A percentile compares a stretch with the other conserved stretches of the same genome.
These are phyloP conservation scores for Amoeboaphelidium protococcarum DNA, from an alignment of 371 early-diverging fungal species.

Conservation along the genomic window DNA sequence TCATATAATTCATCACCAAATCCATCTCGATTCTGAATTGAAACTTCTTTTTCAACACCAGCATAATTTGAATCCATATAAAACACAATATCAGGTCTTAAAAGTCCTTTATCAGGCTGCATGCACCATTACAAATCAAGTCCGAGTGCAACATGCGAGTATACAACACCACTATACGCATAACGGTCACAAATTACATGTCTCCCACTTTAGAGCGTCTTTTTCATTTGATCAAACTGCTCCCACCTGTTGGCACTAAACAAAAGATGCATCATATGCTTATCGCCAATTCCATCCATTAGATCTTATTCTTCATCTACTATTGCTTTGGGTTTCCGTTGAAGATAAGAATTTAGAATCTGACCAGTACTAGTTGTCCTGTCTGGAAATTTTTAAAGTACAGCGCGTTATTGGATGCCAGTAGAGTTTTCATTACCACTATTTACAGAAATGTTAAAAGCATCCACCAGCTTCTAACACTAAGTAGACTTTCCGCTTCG, in stretches of 20 bases:
- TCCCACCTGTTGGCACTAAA: constrained; percentile 88
- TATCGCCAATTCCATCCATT: too few species aligned
- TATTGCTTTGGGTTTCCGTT: constrained; percentile 23
- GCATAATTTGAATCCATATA: too few species aligned
- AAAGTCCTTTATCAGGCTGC: constrained; percentile 56
- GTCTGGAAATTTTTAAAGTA: constrained; percentile 21
- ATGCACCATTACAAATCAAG: constrained; percentile 70
- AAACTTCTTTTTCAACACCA: constrained; percentile 37
- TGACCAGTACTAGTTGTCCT: constrained; percentile 72
- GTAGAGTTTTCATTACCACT: constrained; percentile 37
- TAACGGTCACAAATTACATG: constrained; percentile 85
- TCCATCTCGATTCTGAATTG: constrained; percentile 47
- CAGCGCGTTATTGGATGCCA: constrained; percentile 13
- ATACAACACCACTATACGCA: constrained; percentile 88
- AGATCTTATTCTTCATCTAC: too few species aligned
- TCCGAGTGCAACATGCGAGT: constrained; percentile 32
- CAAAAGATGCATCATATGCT: constrained; percentile 69
- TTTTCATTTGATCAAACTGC: constrained; percentile 2
- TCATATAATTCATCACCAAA: constrained; percentile 94
- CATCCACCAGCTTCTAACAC: constrained; percentile 28
- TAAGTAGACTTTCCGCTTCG: constrained; percentile 88
- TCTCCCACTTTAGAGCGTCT: constrained; percentile 1
- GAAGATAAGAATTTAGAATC: constrained; percentile 68
- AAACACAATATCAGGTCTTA: constrained; percentile 61
- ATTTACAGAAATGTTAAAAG: constrained; percentile 20